These are phyloP conservation scores for Chlamydomonas incerta DNA, from an alignment of 139 green algal genomes.

Conservation along the genomic window DNA sequence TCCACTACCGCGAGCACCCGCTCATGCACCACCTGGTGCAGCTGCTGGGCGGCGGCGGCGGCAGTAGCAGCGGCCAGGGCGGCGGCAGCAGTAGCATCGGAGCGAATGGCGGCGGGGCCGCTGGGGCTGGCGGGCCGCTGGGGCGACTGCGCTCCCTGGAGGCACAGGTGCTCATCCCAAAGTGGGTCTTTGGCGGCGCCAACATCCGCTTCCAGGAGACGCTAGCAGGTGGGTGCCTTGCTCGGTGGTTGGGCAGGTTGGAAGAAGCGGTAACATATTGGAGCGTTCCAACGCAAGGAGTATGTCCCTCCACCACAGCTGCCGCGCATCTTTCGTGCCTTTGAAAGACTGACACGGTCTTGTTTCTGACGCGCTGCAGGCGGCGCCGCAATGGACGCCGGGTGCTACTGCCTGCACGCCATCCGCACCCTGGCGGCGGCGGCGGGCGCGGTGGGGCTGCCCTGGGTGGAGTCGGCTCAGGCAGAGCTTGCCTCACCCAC, in stretches of 20 bases:
- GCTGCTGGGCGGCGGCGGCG: background rate
- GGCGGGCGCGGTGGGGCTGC: background rate
- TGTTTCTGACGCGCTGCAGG: too few species aligned
- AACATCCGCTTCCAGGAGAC: slow-evolving; percentile 60
- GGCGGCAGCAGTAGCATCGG: too few species aligned
- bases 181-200: slow-evolving; percentile 56
- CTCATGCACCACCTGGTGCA: background rate
- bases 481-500: slow-evolving; percentile 11
- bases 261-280: too few species aligned
- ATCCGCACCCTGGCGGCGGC: slow-evolving; percentile 31
- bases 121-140: slow-evolving; percentile 10
- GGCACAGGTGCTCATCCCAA: slow-evolving; percentile 55
- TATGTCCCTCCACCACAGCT: too few species aligned
- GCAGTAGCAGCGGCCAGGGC: background rate
- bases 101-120: slow-evolving; percentile 36
- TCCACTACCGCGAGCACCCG: slow-evolving; percentile 63
- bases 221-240: slow-evolving; percentile 62
- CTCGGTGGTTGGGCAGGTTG: too few species aligned
- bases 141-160: slow-evolving; percentile 15
- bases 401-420: slow-evolving; percentile 58
- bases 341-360: too few species aligned
- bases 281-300: too few species aligned
- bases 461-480: background rate
- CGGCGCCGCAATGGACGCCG: slow-evolving; percentile 65
- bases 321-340: too few species aligned